Evolutionary conservation across 2,329 filamentous ascomycete genomes (phyloP).

Genomic region (Dactylella cylindrospora): DNA sequence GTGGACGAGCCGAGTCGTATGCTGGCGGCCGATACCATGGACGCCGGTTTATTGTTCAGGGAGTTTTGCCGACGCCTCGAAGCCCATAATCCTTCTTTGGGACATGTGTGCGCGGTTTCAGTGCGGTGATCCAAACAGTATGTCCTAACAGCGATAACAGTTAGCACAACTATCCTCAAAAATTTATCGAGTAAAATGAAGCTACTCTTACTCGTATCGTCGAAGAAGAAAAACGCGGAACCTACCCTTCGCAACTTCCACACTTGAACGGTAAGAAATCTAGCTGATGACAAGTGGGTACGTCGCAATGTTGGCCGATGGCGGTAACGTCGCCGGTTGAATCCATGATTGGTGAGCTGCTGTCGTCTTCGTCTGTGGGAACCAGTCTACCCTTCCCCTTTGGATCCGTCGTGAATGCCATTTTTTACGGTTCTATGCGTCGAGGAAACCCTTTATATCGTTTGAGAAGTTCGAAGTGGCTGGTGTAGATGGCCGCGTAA

Average conservation of each 20-base stretch:
- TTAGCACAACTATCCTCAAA: neutral
- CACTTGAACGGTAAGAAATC: conserved; percentile 96
- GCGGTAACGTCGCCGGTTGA: conserved; percentile 70
- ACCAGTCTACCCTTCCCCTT: conserved; percentile 41
- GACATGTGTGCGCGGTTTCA: conserved; percentile 74
- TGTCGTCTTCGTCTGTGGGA: conserved; percentile 43
- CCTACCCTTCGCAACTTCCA: conserved; percentile 72
- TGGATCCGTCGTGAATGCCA: conserved; percentile 38
- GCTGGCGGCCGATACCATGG: conserved; percentile 52
- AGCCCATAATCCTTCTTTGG: conserved; percentile 64
- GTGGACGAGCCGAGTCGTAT: conserved; percentile 59
- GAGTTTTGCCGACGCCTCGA: conserved; percentile 53
- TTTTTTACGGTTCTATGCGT: neutral
- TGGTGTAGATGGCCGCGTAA: conserved; percentile 31
- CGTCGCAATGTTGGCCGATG: conserved; percentile 88
- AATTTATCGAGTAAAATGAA: too few relatives aligned
- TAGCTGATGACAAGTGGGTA: conserved; percentile 86
- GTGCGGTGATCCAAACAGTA: conserved; percentile 94
- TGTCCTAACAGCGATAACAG: conserved; percentile 57
- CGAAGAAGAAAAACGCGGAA: too few relatives aligned
- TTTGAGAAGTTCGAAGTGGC: neutral
- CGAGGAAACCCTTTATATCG: conserved; percentile 10
- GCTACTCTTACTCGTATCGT: too few relatives aligned
- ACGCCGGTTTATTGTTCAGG: conserved; percentile 47
- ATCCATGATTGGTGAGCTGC: conserved; percentile 42